These are phyloP conservation scores for Rhizoclosmatium globosum DNA, from an alignment of 192 early-diverging fungal genomes.

Conservation along the genomic window DNA sequence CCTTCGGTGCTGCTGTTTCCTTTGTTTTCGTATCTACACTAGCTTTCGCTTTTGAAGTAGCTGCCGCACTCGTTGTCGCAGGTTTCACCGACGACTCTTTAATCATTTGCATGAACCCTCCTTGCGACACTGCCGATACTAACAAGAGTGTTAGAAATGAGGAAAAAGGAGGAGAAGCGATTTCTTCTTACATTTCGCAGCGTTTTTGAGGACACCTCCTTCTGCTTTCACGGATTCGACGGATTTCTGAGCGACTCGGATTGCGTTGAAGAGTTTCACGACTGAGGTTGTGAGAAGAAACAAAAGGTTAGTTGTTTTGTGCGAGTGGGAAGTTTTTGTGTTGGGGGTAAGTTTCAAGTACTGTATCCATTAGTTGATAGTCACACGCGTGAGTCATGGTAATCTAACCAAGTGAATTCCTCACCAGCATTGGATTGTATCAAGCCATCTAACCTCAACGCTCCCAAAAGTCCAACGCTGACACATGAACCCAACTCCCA, in stretches of 20 bases:
- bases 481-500: not conserved
- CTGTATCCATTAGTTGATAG: no score
- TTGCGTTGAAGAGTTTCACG: constrained; percentile 94
- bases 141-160: not conserved
- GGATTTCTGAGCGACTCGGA: constrained; percentile 85
- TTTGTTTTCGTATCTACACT: not conserved
- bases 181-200: not conserved
- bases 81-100: constrained; percentile 7
- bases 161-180: not conserved
- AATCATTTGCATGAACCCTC: constrained; percentile 33
- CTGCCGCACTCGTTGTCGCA: not conserved
- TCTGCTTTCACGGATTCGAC: constrained; percentile 69
- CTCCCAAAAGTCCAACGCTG: no score
- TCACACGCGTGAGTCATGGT: no score
- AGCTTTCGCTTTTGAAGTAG: not conserved
- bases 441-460: no score
- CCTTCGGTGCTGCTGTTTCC: not conserved
- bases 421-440: no score
- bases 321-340: not conserved
- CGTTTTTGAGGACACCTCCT: constrained; percentile 51
- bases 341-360: constrained; percentile 8
- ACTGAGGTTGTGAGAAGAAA: constrained; percentile 53
- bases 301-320: not conserved
- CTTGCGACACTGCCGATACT: constrained; percentile 17
- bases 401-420: no score